Evolutionary conservation across 2,329 filamentous ascomycete genomes (phyloP), one percentile per base, ranked within the genome.

Genomic region (Talaromyces verruculosus): DNA sequence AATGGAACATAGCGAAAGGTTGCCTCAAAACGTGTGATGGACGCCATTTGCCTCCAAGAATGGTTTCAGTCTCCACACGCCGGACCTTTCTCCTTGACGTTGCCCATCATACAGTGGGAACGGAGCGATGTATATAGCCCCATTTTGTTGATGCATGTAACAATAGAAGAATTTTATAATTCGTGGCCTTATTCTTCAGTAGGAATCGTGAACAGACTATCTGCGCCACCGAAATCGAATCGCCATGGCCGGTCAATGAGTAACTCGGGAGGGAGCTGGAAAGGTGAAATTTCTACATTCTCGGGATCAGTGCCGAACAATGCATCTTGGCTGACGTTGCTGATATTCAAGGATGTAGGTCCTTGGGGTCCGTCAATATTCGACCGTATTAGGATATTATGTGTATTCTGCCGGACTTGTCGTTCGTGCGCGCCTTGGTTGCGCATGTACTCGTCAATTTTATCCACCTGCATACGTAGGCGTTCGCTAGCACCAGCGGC

Each of bases 361-460:
- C 25, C 22, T 13, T 49, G 45, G 13, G 22, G 22, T 28, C 45
- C 45, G 19, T 3, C 45, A 17, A 28, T 49, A 49, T 49, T 28
- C 22, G 43, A 30, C 6, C 10, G 70, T 64, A 17, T 61, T 19
- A 19, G 70, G 67, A 11, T 41, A 19, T 28, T 65, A 61, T 30
- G 68, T 33, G 13, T 69, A 15, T 66, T 64, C 11, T 61, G 66
- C 7, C 60, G 67, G 17, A 63, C 63, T 11, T 61, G 64, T n/a
- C 19, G 22, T 30, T 60, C 37, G 22, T 30, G 22, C n/a, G 13
- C 19, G 0, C 19, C 62, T 63, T 6, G 11, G 33, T 70, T 69
- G 17, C 72, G 71, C 77, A 81, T 81, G 68, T 80, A 81, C 4
- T 76, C 73, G 67, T 84, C 82, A 19, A 83, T 82, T 41, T 75